Evolutionary conservation across 108 stramenopile species (phyloP), one percentile per base, ranked within the genome.

Genomic region (Cyclotella sp.): DNA sequence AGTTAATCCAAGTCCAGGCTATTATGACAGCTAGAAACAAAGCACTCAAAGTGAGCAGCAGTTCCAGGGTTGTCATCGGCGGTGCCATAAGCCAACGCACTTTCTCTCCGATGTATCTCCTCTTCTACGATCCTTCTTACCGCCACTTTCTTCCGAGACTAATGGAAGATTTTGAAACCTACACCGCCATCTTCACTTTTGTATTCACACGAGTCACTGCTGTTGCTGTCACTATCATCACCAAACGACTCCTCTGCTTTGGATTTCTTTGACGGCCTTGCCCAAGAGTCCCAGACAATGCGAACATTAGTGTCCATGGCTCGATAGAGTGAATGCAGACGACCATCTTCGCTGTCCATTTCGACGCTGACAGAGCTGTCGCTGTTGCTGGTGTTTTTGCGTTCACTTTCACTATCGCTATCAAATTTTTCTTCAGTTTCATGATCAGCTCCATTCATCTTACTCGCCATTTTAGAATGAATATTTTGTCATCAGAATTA

Each of bases 1-100:
- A 99, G 46, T 91, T 89, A 44, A 99, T 97, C 97, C 97, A 99
- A 18, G 87, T 63, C 53, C 5, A 96, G 95, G 39, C 85, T 85
- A 65, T 98, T 98, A 3, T 97, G 98, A 41, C 86, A 78, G 26
- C 91, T 91, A 11, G 94, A 88, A 70, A 99, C 73, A 24, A 99
- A 84, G 21, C 97, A 93, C 85, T 99, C 97, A 77, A 96, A 98
- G 84, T 99, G 97, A 4, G 88, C 96, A 30, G 91, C 78, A 0
- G 95, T 96, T 73, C 97, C 96, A 13, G 97, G 95, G 59, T 87
- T 91, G 18, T 87, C 86, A 63, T 94, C 94, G 26, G 93, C 96
- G 22, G 93, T 94, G 7, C 96, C 96, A 77, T 94, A 93, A 10
- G 95, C 95, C 49, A 97, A 82, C 3, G 91, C 90, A 0, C 45